Evolutionary conservation across 768 basidiomycete genomes (phyloP).

Genomic region (Boletus rubroflammeus): DNA sequence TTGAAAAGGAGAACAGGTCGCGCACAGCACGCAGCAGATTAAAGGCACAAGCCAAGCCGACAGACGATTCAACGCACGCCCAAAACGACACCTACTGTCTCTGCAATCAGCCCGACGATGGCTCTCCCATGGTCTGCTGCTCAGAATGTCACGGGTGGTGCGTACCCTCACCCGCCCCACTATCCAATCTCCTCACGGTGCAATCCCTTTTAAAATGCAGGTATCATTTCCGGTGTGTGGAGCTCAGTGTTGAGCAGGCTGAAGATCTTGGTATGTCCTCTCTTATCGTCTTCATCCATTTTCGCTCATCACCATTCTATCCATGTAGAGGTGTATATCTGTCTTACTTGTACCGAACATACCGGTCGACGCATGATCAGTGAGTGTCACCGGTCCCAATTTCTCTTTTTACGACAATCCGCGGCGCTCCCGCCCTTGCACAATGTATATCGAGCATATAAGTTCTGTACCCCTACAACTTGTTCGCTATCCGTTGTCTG

Average conservation of each 20-base stretch:
- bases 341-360: constrained; percentile 51
- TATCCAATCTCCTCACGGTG: constrained; percentile 2
- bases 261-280: constrained; percentile 71
- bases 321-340: constrained; percentile 55
- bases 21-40: constrained; percentile 19
- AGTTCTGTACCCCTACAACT: constrained; percentile 35
- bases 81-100: constrained; percentile 43
- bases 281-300: background rate
- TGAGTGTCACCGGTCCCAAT: constrained; percentile 56
- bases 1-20: constrained; percentile 32
- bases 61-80: constrained; percentile 14
- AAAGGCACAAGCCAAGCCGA: constrained; percentile 18
- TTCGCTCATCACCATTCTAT: constrained; percentile 13
- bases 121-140: constrained; percentile 78
- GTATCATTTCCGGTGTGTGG: constrained; percentile 82
- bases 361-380: constrained; percentile 68
- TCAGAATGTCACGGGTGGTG: constrained; percentile 71
- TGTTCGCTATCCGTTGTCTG: constrained; percentile 34
- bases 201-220: constrained; percentile 36
- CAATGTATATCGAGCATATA: constrained; percentile 37
- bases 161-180: constrained; percentile 21
- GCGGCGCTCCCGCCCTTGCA: constrained; percentile 24
- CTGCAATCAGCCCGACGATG: constrained; percentile 70
- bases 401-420: constrained; percentile 28
- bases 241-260: constrained; percentile 58